Conservation (phyloP, 2,329 filamentous ascomycete genomes). For the Dryadomyces quercivorus region DNA sequence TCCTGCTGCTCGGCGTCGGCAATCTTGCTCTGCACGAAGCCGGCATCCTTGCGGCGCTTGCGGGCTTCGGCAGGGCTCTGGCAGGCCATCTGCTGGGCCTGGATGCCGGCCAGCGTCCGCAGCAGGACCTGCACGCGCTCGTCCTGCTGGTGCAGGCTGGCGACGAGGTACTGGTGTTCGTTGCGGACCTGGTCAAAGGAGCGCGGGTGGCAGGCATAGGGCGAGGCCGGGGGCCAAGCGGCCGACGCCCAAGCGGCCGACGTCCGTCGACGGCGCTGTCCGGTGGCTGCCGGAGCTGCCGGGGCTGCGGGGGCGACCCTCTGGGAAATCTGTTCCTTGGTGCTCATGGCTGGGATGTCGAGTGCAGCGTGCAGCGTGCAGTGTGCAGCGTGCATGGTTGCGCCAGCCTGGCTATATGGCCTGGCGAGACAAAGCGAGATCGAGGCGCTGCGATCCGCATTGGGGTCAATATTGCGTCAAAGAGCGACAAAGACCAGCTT, state of each 20-base stretch:
- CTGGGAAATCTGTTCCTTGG: no score
- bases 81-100: conserved; percentile 16
- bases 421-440: no score
- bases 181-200: conserved; percentile 27
- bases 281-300: no score
- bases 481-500: no score
- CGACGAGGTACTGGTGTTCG: conserved; percentile 34
- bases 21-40: conserved; percentile 29
- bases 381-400: no score
- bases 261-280: neutral
- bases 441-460: no score
- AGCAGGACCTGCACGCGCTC: conserved; percentile 25
- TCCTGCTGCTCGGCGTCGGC: conserved; percentile 33
- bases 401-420: no score
- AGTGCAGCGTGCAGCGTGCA: no score
- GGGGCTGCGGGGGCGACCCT: no score
- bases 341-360: no score
- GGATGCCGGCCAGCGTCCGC: conserved; percentile 23
- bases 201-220: conserved; percentile 11
- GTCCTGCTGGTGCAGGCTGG: conserved; percentile 28
- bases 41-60: conserved; percentile 27
- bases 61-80: conserved; percentile 13
- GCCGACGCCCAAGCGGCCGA: neutral
- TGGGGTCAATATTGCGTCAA: no score
- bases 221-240: neutral